Conservation (phyloP, 148 eudicot genomes). For the Rhododendron simsii region DNA sequence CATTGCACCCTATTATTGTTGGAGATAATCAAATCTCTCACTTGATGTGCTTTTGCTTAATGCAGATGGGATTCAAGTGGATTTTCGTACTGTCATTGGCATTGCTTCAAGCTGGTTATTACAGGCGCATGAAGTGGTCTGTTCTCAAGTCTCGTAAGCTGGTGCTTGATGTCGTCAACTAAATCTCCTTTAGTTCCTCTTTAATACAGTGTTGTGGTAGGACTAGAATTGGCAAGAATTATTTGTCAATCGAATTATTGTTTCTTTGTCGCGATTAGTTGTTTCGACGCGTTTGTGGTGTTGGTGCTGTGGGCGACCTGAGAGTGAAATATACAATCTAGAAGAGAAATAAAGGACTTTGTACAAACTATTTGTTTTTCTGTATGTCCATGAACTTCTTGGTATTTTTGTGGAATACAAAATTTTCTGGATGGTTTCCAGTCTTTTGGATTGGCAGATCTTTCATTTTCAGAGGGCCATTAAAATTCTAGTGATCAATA, state of each 20-base stretch:
- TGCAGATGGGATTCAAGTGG: slow-evolving; percentile 99
- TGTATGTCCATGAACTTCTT: not conserved
- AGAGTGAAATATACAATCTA: slow-evolving; percentile 2
- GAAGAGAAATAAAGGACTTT: slow-evolving; percentile 6
- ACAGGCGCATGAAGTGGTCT: slow-evolving; percentile 97
- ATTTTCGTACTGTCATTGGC: slow-evolving; percentile 90
- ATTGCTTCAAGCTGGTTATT: slow-evolving; percentile 92
- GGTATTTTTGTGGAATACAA: not conserved
- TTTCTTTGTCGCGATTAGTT: not conserved
- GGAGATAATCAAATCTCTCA: not conserved
- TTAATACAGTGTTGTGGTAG: not conserved
- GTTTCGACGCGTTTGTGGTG: not conserved
- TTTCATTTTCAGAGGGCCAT: not conserved
- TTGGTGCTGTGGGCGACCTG: not conserved
- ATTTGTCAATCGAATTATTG: not conserved
- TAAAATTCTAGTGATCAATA: not conserved
- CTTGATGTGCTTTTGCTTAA: not conserved
- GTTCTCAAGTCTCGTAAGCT: slow-evolving; percentile 86
- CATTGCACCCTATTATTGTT: not conserved
- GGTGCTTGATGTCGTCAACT: slow-evolving; percentile 88
- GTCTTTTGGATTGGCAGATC: not conserved
- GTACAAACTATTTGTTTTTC: not conserved
- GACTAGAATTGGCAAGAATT: slow-evolving; percentile 15
- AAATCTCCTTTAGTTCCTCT: slow-evolving; percentile 15
- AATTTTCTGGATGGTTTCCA: not conserved